Conservation (phyloP, 306 rosid genomes). For the Ochetophila trinervis region DNA sequence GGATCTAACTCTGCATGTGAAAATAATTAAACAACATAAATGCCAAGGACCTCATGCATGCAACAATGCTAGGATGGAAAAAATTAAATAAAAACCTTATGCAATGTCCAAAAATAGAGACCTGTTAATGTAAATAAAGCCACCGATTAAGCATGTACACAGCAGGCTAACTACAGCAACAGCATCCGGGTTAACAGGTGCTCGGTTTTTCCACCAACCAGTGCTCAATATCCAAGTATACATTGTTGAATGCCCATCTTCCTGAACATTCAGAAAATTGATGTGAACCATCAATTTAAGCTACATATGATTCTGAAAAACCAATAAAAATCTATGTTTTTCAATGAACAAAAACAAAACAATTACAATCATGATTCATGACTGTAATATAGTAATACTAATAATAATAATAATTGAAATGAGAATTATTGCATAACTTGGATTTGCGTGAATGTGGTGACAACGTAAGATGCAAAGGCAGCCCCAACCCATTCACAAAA, state of each 20-base stretch:
- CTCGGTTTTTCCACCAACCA: constrained; percentile 86
- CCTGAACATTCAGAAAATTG: constrained; percentile 42
- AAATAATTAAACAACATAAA: constrained; percentile 16
- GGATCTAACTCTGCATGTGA: constrained; percentile 49
- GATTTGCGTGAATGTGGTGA: too few species aligned
- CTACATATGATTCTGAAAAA: background rate
- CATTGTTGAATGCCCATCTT: constrained; percentile 70
- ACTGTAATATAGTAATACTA: too few species aligned
- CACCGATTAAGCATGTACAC: constrained; percentile 54
- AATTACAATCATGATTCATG: background rate
- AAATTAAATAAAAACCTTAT: too few species aligned
- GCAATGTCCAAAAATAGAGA: constrained; percentile 5
- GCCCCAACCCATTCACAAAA: background rate
- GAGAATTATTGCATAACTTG: too few species aligned
- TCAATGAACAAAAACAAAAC: background rate
- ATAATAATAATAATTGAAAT: too few species aligned
- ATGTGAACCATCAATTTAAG: constrained; percentile 8
- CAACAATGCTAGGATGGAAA: background rate
- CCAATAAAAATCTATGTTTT: background rate
- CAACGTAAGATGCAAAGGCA: background rate
- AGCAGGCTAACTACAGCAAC: constrained; percentile 56
- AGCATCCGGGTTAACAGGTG: constrained; percentile 80
- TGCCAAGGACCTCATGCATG: constrained; percentile 13
- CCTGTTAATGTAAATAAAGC: constrained; percentile 83
- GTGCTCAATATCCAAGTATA: constrained; percentile 92